Evolutionary conservation across 495 filamentous ascomycete genomes (phyloP), one percentile per base, ranked within the genome.

Genomic region (Trichoderma orchidacearum): DNA sequence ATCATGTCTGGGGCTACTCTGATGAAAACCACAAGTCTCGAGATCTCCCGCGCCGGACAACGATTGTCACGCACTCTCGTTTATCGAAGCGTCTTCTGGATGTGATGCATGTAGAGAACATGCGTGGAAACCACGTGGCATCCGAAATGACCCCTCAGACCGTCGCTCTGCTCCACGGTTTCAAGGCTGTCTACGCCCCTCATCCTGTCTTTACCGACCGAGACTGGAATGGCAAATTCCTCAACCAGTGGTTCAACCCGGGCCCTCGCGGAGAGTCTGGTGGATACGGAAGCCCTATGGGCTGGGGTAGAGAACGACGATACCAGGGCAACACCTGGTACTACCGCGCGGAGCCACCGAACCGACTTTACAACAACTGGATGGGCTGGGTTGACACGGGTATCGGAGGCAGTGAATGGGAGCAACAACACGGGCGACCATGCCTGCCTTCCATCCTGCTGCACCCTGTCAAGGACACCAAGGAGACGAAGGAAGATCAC

Each of bases 141-240:
- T 82, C 82, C 1, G 85, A 90, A 61, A 87, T 88, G 84, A 81
- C 77, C 34, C 79, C 85, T 1, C 76, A 77, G 28, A 85, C 84
- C 0, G 77, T 77, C 13, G 74, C 84, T 0, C 68, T 90, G 6
- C 75, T 84, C 25, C 85, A 89, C 63, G 86, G 86, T 2, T 71
- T 89, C 51, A 90, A 91, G 64, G 76, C 81, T 1, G 81, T 86
- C 6, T 82, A 77, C 52, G 79, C 77, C 12, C 84, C 84, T 3
- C 81, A 88, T 62, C 85, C 86, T 0, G 82, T 89, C 50, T 90
- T 79, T 65, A 77, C 82, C 18, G 84, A 87, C 56, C 70, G 76
- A 28, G 68, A 71, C 9, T 88, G 83, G 79, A 68, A 69, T 25
- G 73, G 77, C 1, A 63, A 69, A 17, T 77, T 78, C 57, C 63